phyloP scores from a whole-genome alignment of 768 basidiomycete species.

The Stropharia rugosoannulata region DNA sequence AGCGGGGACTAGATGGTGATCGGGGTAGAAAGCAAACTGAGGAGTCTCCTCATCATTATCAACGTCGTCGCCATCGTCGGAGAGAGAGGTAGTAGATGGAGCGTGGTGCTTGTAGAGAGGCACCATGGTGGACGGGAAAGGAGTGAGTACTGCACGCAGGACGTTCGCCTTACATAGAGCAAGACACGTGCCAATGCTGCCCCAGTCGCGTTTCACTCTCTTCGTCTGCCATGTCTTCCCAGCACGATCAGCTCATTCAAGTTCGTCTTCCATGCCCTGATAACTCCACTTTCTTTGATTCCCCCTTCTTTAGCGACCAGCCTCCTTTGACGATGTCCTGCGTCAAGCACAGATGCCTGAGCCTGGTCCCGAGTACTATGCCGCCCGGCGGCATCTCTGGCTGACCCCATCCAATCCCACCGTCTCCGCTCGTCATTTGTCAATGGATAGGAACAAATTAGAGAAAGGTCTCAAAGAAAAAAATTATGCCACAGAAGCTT shows the following conservation, averaged over 20 bases:
- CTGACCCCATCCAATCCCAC: slow-evolving; percentile 30
- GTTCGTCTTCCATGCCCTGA: slow-evolving; percentile 5
- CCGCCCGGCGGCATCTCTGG: slow-evolving; percentile 66
- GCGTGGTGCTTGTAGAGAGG: slow-evolving; percentile 52
- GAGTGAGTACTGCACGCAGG: slow-evolving; percentile 6
- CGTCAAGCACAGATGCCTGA: slow-evolving; percentile 44
- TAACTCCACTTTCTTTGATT: slow-evolving; percentile 8
- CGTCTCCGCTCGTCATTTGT: slow-evolving; percentile 21
- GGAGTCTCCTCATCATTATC: slow-evolving; percentile 42
- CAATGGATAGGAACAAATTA: slow-evolving; percentile 44
- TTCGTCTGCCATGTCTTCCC: neutral
- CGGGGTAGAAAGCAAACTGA: slow-evolving; percentile 54
- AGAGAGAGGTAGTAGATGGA: slow-evolving; percentile 79
- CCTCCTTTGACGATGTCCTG: slow-evolving; percentile 40
- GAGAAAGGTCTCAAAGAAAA: slow-evolving; percentile 43
- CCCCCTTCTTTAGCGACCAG: slow-evolving; percentile 9
- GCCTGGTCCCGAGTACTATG: slow-evolving; percentile 65
- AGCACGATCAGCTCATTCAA: neutral
- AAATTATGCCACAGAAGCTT: slow-evolving; percentile 32
- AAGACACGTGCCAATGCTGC: slow-evolving; percentile 15
- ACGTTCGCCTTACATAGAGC: slow-evolving; percentile 12
- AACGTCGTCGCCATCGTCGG: slow-evolving; percentile 68
- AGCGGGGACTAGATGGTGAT: slow-evolving; percentile 56
- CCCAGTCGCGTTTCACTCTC: slow-evolving; percentile 8
- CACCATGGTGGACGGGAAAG: slow-evolving; percentile 34